These are phyloP conservation scores for Meredithiella fracta DNA, from an alignment of 2,329 filamentous ascomycete genomes.

Conservation along the genomic window DNA sequence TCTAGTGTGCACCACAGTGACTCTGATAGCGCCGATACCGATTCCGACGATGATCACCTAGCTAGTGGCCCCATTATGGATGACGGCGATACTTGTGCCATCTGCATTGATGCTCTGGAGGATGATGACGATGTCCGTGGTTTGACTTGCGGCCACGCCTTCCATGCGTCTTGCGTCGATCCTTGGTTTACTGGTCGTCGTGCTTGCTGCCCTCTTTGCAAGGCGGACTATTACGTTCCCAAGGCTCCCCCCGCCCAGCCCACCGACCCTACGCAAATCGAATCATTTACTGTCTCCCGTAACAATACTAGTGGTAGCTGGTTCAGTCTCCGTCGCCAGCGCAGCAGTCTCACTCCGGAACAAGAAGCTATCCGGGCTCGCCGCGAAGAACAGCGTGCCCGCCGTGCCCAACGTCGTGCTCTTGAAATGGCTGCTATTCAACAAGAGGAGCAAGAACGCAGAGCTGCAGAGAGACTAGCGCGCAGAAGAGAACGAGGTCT, in stretches of 20 bases:
- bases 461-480: constrained; percentile 2
- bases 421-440: constrained; percentile 5
- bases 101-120: constrained; percentile 86
- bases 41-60: constrained; percentile 56
- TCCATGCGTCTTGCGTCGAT: constrained; percentile 89
- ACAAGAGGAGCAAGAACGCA: constrained; percentile 9
- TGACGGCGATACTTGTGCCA: constrained; percentile 79
- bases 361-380: constrained; percentile 9
- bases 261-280: constrained; percentile 18
- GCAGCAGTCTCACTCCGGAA: constrained; percentile 20
- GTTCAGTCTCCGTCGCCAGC: constrained; percentile 22
- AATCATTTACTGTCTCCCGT: constrained; percentile 26
- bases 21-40: constrained; percentile 21
- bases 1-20: neutral
- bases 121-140: constrained; percentile 92
- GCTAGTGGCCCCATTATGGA: constrained; percentile 69
- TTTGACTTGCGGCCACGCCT: constrained; percentile 89
- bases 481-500: constrained; percentile 5
- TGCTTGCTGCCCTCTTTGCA: constrained; percentile 93
- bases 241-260: constrained; percentile 54
- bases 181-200: constrained; percentile 90
- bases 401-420: constrained; percentile 9
- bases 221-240: constrained; percentile 91
- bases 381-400: constrained; percentile 8
- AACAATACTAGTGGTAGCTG: constrained; percentile 31